Evolutionary conservation across 2,329 filamentous ascomycete species (phyloP).

Genomic region (Xylogone sp.): DNA sequence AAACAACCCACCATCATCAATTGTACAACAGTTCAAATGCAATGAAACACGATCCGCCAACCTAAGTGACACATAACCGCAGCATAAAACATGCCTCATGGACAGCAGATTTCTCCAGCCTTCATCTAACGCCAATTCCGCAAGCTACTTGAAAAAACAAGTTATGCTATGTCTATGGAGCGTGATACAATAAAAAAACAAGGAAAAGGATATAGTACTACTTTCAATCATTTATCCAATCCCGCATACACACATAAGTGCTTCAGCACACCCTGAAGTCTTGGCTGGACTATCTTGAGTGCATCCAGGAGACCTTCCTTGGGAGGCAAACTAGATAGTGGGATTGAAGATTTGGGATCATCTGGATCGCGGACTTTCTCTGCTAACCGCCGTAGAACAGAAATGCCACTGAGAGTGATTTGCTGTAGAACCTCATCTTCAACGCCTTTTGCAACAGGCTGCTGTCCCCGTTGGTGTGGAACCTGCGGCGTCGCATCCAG

Average conservation of each 20-base stretch:
- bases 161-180: constrained; percentile 27
- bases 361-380: constrained; percentile 64
- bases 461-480: constrained; percentile 31
- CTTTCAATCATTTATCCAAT: constrained; percentile 36
- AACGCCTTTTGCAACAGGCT: constrained; percentile 23
- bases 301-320: constrained; percentile 65
- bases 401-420: constrained; percentile 65
- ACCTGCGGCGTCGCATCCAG: constrained; percentile 48
- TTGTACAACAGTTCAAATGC: constrained; percentile 2
- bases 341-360: constrained; percentile 46
- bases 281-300: constrained; percentile 58
- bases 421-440: constrained; percentile 29
- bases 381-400: constrained; percentile 62
- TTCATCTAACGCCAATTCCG: constrained; percentile 24
- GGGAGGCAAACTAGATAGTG: constrained; percentile 59
- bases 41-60: constrained; percentile 6
- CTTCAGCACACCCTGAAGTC: constrained; percentile 63
- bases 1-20: constrained; percentile 8
- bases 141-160: constrained; percentile 15
- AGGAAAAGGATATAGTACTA: constrained; percentile 3
- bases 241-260: constrained; percentile 63
- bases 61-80: constrained; percentile 10
- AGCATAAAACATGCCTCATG: not conserved
- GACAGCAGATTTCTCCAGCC: constrained; percentile 1
- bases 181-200: constrained; percentile 22